Conservation (phyloP, 148 eudicot genomes). For the Selenicereus undatus region DNA sequence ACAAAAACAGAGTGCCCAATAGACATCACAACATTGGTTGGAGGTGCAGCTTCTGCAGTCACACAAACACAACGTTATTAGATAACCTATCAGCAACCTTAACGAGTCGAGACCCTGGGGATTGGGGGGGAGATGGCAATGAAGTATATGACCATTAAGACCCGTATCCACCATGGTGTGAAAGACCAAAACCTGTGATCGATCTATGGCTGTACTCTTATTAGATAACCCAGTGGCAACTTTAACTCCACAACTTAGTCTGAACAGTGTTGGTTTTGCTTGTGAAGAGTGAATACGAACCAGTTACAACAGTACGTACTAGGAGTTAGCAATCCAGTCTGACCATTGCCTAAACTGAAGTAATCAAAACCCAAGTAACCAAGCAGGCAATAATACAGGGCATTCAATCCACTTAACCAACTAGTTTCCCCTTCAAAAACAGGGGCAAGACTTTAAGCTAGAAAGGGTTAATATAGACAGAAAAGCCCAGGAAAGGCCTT, state of each 20-base stretch:
- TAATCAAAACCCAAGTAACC: background rate
- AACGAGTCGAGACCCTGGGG: too few species aligned
- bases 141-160: too few species aligned
- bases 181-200: background rate
- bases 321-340: background rate
- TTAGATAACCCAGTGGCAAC: background rate
- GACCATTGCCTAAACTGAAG: background rate
- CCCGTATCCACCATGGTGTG: too few species aligned
- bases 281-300: background rate
- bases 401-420: background rate
- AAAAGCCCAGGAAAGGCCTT: background rate
- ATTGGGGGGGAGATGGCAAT: too few species aligned
- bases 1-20: slow-evolving; percentile 48
- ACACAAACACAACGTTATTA: background rate
- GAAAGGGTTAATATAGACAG: background rate
- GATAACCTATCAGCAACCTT: background rate
- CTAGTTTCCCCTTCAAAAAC: too few species aligned
- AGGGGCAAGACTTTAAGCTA: background rate
- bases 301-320: background rate
- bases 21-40: slow-evolving; percentile 32
- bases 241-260: too few species aligned
- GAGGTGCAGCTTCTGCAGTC: slow-evolving; percentile 29
- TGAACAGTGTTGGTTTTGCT: too few species aligned
- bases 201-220: background rate
- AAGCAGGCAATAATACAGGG: background rate